Evolutionary conservation across 257 asterid species (phyloP).

Genomic region (Salvia rosmarinus): DNA sequence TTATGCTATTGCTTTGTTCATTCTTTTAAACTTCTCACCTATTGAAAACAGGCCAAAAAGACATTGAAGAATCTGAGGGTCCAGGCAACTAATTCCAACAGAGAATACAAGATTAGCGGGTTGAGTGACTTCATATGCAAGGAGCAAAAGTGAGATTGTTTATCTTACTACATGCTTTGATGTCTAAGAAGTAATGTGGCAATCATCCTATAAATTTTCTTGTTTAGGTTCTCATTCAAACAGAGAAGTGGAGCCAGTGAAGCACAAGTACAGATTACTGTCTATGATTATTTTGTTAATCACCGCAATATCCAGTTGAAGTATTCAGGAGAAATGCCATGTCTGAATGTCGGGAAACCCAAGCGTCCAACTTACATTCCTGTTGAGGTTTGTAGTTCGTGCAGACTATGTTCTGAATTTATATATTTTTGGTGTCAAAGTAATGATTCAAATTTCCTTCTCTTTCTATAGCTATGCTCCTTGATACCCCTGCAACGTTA

Average conservation of each 20-base stretch:
- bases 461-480: conserved; percentile 49
- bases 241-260: conserved; percentile 43
- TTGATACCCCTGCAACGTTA: conserved; percentile 77
- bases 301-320: conserved; percentile 41
- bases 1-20: not conserved
- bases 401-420: not conserved
- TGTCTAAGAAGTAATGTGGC: not conserved
- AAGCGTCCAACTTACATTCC: conserved; percentile 69
- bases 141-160: conserved; percentile 52
- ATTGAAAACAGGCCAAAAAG: conserved; percentile 58
- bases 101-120: conserved; percentile 65
- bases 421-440: not conserved
- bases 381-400: conserved; percentile 52
- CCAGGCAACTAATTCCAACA: conserved; percentile 42
- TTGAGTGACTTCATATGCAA: conserved; percentile 57
- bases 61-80: conserved; percentile 62
- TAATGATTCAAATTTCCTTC: conserved; percentile 7
- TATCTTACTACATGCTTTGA: not conserved
- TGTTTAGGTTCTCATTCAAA: conserved; percentile 52
- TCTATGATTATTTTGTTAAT: conserved; percentile 55
- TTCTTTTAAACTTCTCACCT: conserved; percentile 5
- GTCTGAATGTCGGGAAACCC: conserved; percentile 69
- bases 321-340: conserved; percentile 57
- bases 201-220: not conserved
- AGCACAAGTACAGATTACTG: conserved; percentile 45